Base-by-base conservation (phyloP, 805 yeast genomes). In the Candida manassasensis region DNA sequence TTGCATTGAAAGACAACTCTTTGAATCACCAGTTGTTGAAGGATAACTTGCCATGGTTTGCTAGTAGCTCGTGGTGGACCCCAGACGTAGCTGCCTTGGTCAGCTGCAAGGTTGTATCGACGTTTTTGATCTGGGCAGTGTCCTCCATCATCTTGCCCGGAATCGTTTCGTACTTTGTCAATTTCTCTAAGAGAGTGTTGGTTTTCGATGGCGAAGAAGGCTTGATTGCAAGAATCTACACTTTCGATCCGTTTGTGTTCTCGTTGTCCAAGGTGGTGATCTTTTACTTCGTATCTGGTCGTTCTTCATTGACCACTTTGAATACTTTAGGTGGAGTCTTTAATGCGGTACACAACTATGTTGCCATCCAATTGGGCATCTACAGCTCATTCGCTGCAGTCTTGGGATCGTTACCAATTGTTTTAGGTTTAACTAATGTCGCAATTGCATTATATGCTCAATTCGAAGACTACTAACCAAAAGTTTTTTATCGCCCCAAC, bases 191-290 rank as follows among this genome's bases (percentile, higher is more conserved):
- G 52, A 58, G 71, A 50, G 54, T 59, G 25, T 53, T 61, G 32
- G 55, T 51, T 17, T 48, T 56, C 36, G 62, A 60, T 42, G 61
- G 54, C 33, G 64, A 57, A 19, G 53, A 50, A 18, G 49, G 56
- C 29, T 44, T 59, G 29, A 51, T 57, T 36, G 57, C 61, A 27
- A 61, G 73, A 54, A 56, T 59, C 37, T 64, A 65, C 51, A 55
- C 49, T 33, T 67, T 52, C 53, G 84, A 78, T 52, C 82, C 84
- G 27, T 66, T 77, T 42, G 57, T 69, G 32, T 76, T 72, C 53
- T 71, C 71, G 38, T 53, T 77, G 45, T 41, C 63, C 35, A 75
- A 76, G 51, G 52, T 70, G 19, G 47, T 75, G 41, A 41, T 69
- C 17, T 61, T 64, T 42, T 67, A 63, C 52, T 52, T 61, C 39